These are phyloP conservation scores for Trypanosoma conorhini DNA, from an alignment of 208 protist genomes.

Conservation along the genomic window DNA sequence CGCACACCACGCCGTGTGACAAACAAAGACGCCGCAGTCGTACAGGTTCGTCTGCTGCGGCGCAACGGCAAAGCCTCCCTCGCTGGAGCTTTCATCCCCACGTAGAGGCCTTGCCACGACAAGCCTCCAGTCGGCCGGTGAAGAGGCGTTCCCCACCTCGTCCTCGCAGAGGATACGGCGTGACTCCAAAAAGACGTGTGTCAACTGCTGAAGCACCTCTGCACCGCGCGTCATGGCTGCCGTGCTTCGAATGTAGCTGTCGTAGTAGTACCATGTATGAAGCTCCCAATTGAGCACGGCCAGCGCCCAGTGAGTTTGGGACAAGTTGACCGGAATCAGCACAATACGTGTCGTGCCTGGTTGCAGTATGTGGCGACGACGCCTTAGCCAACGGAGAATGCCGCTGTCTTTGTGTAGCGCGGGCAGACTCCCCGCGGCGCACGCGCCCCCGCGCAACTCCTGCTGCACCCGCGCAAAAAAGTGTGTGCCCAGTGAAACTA, in stretches of 20 bases:
- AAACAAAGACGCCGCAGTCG: conserved; percentile 89
- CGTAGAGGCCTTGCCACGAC: background rate
- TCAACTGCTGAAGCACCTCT: conserved; percentile 33
- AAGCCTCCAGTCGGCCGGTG: background rate
- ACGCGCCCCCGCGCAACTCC: conserved; percentile 28
- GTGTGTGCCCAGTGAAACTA: conserved; percentile 68
- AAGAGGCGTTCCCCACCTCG: background rate
- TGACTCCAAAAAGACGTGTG: conserved; percentile 44
- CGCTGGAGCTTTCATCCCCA: background rate
- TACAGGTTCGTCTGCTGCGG: conserved; percentile 73
- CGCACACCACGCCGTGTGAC: conserved; percentile 67
- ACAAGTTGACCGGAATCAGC: conserved; percentile 76
- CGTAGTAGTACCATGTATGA: conserved; percentile 58
- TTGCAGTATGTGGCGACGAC: conserved; percentile 56
- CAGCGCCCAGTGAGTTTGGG: conserved; percentile 74
- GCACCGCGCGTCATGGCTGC: conserved; percentile 21
- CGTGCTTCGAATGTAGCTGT: conserved; percentile 51
- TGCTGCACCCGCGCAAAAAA: conserved; percentile 76
- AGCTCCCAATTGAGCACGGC: conserved; percentile 52
- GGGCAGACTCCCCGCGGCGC: conserved; percentile 7
- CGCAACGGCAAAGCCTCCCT: conserved; percentile 36
- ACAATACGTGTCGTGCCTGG: conserved; percentile 50
- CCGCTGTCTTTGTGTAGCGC: conserved; percentile 37
- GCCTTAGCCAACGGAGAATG: conserved; percentile 72
- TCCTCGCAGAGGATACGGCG: conserved; percentile 21